Conservation (phyloP, 176 grass and related monocot species). For the Dendrocalamus sinicus region DNA sequence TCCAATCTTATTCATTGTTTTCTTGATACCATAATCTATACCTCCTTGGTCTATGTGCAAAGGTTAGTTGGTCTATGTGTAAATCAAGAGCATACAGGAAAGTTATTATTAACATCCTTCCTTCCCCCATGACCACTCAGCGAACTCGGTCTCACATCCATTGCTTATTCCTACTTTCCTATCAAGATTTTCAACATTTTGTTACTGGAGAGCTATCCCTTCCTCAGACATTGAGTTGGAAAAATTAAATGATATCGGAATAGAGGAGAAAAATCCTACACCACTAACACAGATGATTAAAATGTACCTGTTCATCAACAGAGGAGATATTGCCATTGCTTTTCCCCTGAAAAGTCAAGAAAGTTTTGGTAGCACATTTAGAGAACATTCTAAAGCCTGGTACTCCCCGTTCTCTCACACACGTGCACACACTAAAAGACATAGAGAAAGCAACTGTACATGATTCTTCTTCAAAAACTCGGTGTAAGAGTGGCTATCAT, state of each 20-base stretch:
- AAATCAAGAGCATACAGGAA: neutral
- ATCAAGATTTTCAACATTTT: neutral
- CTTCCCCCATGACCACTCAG: neutral
- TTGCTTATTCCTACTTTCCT: neutral
- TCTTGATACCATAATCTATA: neutral
- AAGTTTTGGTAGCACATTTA: constrained; percentile 32
- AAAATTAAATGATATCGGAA: constrained; percentile 3
- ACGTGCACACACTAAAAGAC: neutral
- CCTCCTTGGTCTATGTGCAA: neutral
- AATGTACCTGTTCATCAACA: constrained; percentile 50
- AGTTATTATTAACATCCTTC: neutral
- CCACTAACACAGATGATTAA: constrained; percentile 15
- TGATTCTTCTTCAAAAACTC: constrained; percentile 55
- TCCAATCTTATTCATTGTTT: neutral
- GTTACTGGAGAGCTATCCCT: neutral
- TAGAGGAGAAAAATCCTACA: constrained; percentile 4
- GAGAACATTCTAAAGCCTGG: constrained; percentile 14
- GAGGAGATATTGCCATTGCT: constrained; percentile 60
- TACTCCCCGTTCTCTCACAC: neutral
- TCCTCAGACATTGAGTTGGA: neutral
- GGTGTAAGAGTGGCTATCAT: constrained; percentile 41
- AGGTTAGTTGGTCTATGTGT: neutral
- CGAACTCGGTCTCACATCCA: neutral
- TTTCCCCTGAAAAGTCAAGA: constrained; percentile 51
- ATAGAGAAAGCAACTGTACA: constrained; percentile 46